Evolutionary conservation across 495 filamentous ascomycete species (phyloP).

Genomic region (Aspergillus sclerotioniger): DNA sequence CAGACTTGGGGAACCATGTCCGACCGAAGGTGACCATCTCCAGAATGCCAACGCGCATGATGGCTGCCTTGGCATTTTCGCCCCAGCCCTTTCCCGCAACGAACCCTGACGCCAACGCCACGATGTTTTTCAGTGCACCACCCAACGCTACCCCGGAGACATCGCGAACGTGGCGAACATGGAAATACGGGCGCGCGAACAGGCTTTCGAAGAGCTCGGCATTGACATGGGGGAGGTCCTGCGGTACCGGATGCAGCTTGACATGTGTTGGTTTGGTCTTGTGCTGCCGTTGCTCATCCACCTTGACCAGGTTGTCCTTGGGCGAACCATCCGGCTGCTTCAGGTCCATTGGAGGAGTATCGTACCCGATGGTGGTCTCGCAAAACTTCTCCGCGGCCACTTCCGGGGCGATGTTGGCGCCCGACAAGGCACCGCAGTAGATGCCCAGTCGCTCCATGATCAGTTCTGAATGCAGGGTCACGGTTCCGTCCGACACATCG

Average conservation of each 20-base stretch:
- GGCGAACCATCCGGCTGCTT: constrained; percentile 61
- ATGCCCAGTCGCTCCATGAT: constrained; percentile 79
- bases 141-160: constrained; percentile 86
- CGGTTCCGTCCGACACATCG: constrained; percentile 70
- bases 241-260: constrained; percentile 62
- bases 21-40: constrained; percentile 87
- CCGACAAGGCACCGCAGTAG: constrained; percentile 85
- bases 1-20: constrained; percentile 73
- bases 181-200: constrained; percentile 90
- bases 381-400: constrained; percentile 84
- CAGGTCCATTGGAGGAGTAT: constrained; percentile 63
- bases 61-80: constrained; percentile 87
- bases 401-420: constrained; percentile 87
- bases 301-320: constrained; percentile 17
- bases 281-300: constrained; percentile 16
- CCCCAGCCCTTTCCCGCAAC: constrained; percentile 89
- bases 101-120: constrained; percentile 83
- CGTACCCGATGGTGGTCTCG: constrained; percentile 89
- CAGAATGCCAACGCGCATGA: constrained; percentile 81
- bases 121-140: constrained; percentile 88
- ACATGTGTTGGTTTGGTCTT: constrained; percentile 29
- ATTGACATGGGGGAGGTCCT: constrained; percentile 69
- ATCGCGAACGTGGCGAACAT: constrained; percentile 78
- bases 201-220: constrained; percentile 70
- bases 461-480: constrained; percentile 76